Percentiles rank a stretch among this genome's conserved stretches.
These are phyloP conservation scores for Cucurbita moschata DNA, from an alignment of 306 rosid species.

Conservation along the genomic window DNA sequence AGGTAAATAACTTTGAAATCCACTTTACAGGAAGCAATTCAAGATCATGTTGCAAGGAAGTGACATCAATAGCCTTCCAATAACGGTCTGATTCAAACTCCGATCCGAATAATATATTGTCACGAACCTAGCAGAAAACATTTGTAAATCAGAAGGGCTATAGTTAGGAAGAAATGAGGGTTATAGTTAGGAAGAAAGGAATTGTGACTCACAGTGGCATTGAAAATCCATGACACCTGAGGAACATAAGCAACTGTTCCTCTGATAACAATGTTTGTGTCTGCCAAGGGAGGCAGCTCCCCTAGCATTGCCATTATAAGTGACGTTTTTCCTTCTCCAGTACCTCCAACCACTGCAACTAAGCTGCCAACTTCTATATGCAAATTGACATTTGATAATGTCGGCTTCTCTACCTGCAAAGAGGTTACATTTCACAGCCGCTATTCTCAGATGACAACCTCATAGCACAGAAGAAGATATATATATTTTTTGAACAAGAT, in stretches of 20 bases:
- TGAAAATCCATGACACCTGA: slow-evolving; percentile 92
- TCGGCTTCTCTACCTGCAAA: slow-evolving; percentile 45
- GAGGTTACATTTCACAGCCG: not conserved
- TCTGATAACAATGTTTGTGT: slow-evolving; percentile 38
- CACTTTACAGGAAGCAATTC: slow-evolving; percentile 68
- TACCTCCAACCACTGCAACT: slow-evolving; percentile 83
- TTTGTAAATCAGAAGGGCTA: slow-evolving; percentile 6
- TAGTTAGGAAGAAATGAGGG: not conserved
- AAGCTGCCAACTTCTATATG: slow-evolving; percentile 63
- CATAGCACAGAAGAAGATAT: not conserved
- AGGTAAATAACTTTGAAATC: slow-evolving; percentile 9
- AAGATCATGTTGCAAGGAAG: slow-evolving; percentile 61
- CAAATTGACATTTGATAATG: slow-evolving; percentile 56
- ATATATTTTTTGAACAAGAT: not conserved
- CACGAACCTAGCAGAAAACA: slow-evolving; percentile 46
- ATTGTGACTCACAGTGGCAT: slow-evolving; percentile 69
- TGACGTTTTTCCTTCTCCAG: slow-evolving; percentile 92
- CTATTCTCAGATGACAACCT: not conserved
- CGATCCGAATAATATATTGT: slow-evolving; percentile 76
- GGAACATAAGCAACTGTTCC: slow-evolving; percentile 92
- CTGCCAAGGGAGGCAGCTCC: slow-evolving; percentile 44
- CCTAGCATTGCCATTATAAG: slow-evolving; percentile 79
- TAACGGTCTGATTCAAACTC: slow-evolving; percentile 43
- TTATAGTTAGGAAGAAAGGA: not conserved
- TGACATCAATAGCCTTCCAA: slow-evolving; percentile 50